These are phyloP conservation scores for Zelonia costaricensis DNA, from an alignment of 208 protist species.

Conservation along the genomic window DNA sequence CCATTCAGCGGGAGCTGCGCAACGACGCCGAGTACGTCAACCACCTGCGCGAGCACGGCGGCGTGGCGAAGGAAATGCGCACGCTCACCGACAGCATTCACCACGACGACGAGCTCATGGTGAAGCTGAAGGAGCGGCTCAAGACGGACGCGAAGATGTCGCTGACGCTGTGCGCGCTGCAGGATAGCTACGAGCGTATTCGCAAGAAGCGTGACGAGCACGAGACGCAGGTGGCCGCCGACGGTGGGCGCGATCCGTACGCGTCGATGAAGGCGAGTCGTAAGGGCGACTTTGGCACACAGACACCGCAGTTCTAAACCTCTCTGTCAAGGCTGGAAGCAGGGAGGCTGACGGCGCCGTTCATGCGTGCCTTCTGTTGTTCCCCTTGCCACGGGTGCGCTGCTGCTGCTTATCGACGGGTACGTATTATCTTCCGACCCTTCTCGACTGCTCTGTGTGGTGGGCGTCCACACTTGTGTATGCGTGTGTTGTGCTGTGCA, in stretches of 20 bases:
- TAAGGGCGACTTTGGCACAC: slow-evolving; percentile 59
- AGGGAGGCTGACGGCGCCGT: background rate
- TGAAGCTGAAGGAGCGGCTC: slow-evolving; percentile 66
- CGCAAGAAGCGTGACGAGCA: slow-evolving; percentile 77
- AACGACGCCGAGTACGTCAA: slow-evolving; percentile 78
- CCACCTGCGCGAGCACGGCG: slow-evolving; percentile 70
- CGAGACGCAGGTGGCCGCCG: slow-evolving; percentile 75
- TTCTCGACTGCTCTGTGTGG: too few relatives aligned
- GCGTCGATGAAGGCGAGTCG: slow-evolving; percentile 60
- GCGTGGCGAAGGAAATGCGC: slow-evolving; percentile 61
- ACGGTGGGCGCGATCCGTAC: slow-evolving; percentile 77
- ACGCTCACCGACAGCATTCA: slow-evolving; percentile 58
- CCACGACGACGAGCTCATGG: slow-evolving; percentile 86
- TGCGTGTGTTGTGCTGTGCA: too few relatives aligned
- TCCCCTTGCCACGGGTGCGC: too few relatives aligned
- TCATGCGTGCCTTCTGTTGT: background rate
- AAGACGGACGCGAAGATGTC: slow-evolving; percentile 78
- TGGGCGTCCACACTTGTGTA: too few relatives aligned
- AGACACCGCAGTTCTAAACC: slow-evolving; percentile 54
- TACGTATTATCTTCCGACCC: too few relatives aligned
- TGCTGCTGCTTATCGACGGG: too few relatives aligned
- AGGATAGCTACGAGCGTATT: slow-evolving; percentile 85
- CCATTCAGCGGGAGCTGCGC: slow-evolving; percentile 79
- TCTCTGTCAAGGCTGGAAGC: background rate
- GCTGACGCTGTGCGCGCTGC: slow-evolving; percentile 80